Percentiles rank a stretch among this genome's conserved stretches.
Evolutionary conservation across 495 filamentous ascomycete species (phyloP).

Genomic region (Tuber brumale): DNA sequence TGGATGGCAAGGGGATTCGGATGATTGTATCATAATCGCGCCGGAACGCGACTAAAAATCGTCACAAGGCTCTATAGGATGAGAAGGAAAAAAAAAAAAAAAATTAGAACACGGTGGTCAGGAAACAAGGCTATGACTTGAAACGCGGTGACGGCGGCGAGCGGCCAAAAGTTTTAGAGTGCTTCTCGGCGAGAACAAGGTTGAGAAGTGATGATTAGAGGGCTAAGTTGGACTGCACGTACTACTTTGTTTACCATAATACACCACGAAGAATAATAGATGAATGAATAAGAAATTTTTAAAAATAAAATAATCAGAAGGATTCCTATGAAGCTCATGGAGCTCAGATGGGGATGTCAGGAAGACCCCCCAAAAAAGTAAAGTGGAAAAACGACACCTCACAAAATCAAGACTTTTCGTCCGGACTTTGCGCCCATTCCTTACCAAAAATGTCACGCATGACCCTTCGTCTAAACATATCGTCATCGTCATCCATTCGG

Average conservation of each 20-base stretch:
- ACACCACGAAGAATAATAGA: not conserved
- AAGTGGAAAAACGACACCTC: slow-evolving; percentile 28
- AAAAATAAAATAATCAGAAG: not conserved
- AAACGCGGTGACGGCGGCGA: slow-evolving; percentile 37
- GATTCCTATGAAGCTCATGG: not conserved
- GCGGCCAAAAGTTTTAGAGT: slow-evolving; percentile 20
- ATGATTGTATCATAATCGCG: not conserved
- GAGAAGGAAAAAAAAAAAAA: not conserved
- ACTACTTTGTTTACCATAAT: not conserved
- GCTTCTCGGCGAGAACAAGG: not conserved
- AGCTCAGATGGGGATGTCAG: slow-evolving; percentile 14
- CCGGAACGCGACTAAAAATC: slow-evolving; percentile 22
- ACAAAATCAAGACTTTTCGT: slow-evolving; percentile 38
- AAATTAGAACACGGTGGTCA: slow-evolving; percentile 7
- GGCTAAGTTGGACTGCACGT: not conserved
- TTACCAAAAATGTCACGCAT: slow-evolving; percentile 33
- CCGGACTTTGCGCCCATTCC: slow-evolving; percentile 33
- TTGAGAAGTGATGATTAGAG: not conserved
- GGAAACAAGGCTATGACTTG: slow-evolving; percentile 30
- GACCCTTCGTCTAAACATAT: slow-evolving; percentile 25
- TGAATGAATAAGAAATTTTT: not conserved
- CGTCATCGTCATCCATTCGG: slow-evolving; percentile 30
- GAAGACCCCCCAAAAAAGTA: slow-evolving; percentile 7
- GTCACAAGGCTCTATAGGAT: slow-evolving; percentile 28
- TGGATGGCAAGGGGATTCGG: slow-evolving; percentile 22